phyloP scores from a whole-genome alignment of 2,329 filamentous ascomycete species.

The Aaosphaeria arxii region DNA sequence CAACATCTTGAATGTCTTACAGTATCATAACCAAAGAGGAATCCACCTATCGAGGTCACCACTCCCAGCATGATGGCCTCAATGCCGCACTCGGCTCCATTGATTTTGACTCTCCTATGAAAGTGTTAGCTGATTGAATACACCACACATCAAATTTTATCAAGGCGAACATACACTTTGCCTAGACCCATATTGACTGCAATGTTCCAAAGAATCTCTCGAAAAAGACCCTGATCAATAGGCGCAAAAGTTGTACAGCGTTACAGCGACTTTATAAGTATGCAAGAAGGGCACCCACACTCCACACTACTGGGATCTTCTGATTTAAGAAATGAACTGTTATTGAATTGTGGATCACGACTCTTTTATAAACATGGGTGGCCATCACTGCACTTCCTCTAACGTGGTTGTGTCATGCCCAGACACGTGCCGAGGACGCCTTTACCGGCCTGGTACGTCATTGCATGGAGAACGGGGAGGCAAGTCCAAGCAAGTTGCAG shows the following conservation, averaged over 20 bases:
- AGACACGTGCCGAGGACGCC: neutral
- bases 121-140: neutral
- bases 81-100: conserved; percentile 29
- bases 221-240: too few species aligned
- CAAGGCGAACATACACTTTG: conserved; percentile 3
- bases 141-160: neutral
- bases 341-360: too few species aligned
- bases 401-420: neutral
- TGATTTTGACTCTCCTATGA: conserved; percentile 21
- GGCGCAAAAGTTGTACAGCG: too few species aligned
- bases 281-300: too few species aligned
- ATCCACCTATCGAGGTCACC: conserved; percentile 58
- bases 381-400: too few species aligned
- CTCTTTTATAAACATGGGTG: too few species aligned
- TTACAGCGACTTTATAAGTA: too few species aligned
- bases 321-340: too few species aligned
- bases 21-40: conserved; percentile 64
- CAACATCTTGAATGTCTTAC: conserved; percentile 18
- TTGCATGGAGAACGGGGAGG: too few species aligned
- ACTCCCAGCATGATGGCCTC: conserved; percentile 53
- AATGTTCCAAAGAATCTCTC: neutral
- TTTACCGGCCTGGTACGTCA: too few species aligned
- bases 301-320: too few species aligned
- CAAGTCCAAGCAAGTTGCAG: too few species aligned
- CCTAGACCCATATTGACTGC: conserved; percentile 5